A percentile compares a stretch with the other conserved stretches of the same genome.
phyloP scores from a whole-genome alignment of 2,329 filamentous ascomycete species.

The Hypocreales sp. region DNA sequence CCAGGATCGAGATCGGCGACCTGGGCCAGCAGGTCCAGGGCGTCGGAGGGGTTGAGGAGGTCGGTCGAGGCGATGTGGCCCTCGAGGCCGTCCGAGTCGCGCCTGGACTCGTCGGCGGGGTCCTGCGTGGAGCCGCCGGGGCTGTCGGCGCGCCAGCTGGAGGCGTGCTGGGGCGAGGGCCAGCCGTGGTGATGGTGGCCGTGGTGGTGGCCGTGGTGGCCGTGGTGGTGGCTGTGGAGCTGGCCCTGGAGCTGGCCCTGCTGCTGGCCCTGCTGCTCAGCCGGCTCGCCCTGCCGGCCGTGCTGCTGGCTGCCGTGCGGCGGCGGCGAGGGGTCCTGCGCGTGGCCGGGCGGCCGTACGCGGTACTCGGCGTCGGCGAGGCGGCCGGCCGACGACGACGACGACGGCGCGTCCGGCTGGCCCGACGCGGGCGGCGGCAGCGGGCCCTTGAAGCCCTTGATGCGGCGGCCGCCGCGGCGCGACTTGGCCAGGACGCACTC shows the following conservation, averaged over 20 bases:
- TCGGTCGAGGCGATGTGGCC: conserved; percentile 24
- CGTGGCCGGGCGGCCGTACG: background rate
- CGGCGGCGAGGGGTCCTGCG: background rate
- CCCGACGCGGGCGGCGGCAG: conserved; percentile 1
- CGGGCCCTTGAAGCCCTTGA: conserved; percentile 10
- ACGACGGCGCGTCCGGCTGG: background rate
- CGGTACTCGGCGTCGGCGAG: background rate
- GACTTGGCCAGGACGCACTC: conserved; percentile 25
- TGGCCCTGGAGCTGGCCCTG: too few species aligned
- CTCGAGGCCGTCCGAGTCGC: conserved; percentile 12
- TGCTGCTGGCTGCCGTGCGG: background rate
- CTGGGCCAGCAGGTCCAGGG: conserved; percentile 22
- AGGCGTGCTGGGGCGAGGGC: conserved; percentile 5
- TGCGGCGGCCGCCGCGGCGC: conserved; percentile 19
- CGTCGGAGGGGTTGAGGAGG: conserved; percentile 24
- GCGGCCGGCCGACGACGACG: background rate
- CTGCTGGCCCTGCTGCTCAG: too few species aligned
- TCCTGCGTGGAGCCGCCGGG: conserved; percentile 4
- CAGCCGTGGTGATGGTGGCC: conserved; percentile 2
- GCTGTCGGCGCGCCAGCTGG: conserved; percentile 5
- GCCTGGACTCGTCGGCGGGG: conserved; percentile 3
- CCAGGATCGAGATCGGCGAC: conserved; percentile 21
- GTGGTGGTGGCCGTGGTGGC: background rate
- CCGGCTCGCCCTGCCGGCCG: too few species aligned
- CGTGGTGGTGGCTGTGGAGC: too few species aligned